These are phyloP conservation scores for Solanum stenotomum DNA, from an alignment of 257 asterid species.

Conservation along the genomic window DNA sequence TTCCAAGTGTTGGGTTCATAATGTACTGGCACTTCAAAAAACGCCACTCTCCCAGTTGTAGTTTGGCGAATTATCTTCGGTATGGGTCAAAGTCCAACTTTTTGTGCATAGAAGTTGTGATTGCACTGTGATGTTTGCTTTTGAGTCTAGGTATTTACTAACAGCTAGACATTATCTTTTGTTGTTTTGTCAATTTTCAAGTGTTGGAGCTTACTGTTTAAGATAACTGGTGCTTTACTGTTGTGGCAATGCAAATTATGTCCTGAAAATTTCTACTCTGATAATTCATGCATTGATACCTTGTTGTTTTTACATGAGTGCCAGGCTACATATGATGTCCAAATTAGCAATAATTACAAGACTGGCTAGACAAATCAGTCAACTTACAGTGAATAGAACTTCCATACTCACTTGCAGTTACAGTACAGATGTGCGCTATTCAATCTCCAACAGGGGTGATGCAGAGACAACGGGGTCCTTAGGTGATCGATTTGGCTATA, in stretches of 20 bases:
- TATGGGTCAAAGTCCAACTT: not conserved
- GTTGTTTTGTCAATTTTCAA: not conserved
- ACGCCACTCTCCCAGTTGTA: not conserved
- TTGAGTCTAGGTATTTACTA: not conserved
- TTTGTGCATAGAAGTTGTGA: not conserved
- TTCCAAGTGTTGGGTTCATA: not conserved
- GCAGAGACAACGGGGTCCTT: slow-evolving; percentile 8
- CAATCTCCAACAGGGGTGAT: slow-evolving; percentile 11
- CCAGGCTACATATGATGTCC: slow-evolving; percentile 20
- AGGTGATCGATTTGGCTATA: not conserved
- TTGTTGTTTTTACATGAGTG: not conserved
- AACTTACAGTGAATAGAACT: slow-evolving; percentile 14
- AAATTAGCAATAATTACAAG: slow-evolving; percentile 21
- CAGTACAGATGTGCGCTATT: slow-evolving; percentile 17
- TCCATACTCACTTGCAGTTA: slow-evolving; percentile 19
- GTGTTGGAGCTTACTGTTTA: not conserved
- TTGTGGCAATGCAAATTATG: not conserved
- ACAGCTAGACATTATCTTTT: not conserved
- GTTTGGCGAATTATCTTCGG: not conserved
- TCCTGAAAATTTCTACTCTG: not conserved
- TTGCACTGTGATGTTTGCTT: not conserved
- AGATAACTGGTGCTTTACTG: not conserved
- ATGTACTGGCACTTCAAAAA: not conserved
- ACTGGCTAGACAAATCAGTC: slow-evolving; percentile 30
- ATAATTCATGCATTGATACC: not conserved